Conservation (phyloP, 352 stramenopile genomes). For the Phytophthora fragariaefolia region DNA sequence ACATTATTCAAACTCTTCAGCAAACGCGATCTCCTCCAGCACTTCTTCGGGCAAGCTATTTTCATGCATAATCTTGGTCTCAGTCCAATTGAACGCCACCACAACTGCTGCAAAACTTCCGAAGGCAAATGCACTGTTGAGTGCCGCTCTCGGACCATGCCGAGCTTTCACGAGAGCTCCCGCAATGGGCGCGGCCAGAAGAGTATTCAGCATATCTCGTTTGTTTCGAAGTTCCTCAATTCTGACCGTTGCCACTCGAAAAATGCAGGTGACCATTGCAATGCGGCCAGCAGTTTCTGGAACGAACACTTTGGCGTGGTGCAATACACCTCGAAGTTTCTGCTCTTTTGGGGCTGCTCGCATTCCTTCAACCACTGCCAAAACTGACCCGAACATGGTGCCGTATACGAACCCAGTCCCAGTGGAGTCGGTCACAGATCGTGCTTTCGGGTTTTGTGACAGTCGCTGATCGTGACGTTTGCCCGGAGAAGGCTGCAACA, state of each 20-base stretch:
- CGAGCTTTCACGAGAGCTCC: constrained; percentile 39
- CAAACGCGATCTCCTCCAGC: constrained; percentile 56
- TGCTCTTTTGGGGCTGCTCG: constrained; percentile 41
- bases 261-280: constrained; percentile 48
- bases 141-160: constrained; percentile 33
- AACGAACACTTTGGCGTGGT: constrained; percentile 43
- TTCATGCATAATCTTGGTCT: constrained; percentile 40
- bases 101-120: constrained; percentile 50
- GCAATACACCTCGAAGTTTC: constrained; percentile 33
- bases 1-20: constrained; percentile 45
- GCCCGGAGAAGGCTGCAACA: constrained; percentile 8
- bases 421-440: constrained; percentile 31
- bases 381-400: constrained; percentile 45
- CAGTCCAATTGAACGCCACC: constrained; percentile 41
- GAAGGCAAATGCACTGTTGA: constrained; percentile 41
- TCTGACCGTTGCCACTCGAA: constrained; percentile 31
- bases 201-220: constrained; percentile 48
- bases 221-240: constrained; percentile 36
- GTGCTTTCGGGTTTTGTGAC: constrained; percentile 15
- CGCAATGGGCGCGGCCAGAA: constrained; percentile 39
- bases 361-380: constrained; percentile 40
- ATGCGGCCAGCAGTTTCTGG: constrained; percentile 50
- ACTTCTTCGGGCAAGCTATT: constrained; percentile 38
- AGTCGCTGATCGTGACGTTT: constrained; percentile 10
- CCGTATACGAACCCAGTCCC: constrained; percentile 52